phyloP scores from a whole-genome alignment of 2,329 filamentous ascomycete genomes.

The Fusarium gaditjirri region DNA sequence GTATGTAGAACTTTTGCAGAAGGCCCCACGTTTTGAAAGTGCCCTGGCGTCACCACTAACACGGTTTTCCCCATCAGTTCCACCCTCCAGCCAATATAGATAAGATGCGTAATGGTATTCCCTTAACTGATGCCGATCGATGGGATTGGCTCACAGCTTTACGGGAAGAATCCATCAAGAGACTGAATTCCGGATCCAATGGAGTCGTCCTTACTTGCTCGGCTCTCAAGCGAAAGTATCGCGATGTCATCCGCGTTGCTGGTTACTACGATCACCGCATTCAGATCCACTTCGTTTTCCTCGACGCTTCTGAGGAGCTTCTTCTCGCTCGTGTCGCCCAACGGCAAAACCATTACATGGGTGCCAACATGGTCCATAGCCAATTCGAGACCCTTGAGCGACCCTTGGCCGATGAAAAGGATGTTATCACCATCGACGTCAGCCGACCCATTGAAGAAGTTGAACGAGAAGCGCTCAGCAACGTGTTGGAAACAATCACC shows the following conservation, averaged over 20 bases:
- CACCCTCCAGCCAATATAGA: constrained; percentile 83
- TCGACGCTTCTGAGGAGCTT: constrained; percentile 79
- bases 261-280: constrained; percentile 78
- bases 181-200: constrained; percentile 65
- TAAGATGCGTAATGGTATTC: constrained; percentile 88
- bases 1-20: constrained; percentile 58
- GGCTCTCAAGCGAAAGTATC: constrained; percentile 95
- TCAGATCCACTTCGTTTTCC: constrained; percentile 92
- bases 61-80: constrained; percentile 61
- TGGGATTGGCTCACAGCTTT: constrained; percentile 95
- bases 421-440: constrained; percentile 78
- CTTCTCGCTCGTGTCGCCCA: constrained; percentile 79
- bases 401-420: constrained; percentile 75
- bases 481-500: constrained; percentile 64
- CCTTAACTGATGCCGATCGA: constrained; percentile 90
- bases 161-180: constrained; percentile 72
- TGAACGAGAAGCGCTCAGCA: constrained; percentile 66
- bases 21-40: constrained; percentile 2
- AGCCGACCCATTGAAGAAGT: constrained; percentile 69
- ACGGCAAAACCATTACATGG: constrained; percentile 93
- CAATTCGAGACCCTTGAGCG: constrained; percentile 91
- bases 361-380: constrained; percentile 92
- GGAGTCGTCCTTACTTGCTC: constrained; percentile 97
- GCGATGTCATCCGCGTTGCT: constrained; percentile 87
- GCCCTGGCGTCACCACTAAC: constrained; percentile 38